Evolutionary conservation across 2,329 filamentous ascomycete genomes (phyloP), one percentile per base, ranked within the genome.

Genomic region (Microcera coccophila): DNA sequence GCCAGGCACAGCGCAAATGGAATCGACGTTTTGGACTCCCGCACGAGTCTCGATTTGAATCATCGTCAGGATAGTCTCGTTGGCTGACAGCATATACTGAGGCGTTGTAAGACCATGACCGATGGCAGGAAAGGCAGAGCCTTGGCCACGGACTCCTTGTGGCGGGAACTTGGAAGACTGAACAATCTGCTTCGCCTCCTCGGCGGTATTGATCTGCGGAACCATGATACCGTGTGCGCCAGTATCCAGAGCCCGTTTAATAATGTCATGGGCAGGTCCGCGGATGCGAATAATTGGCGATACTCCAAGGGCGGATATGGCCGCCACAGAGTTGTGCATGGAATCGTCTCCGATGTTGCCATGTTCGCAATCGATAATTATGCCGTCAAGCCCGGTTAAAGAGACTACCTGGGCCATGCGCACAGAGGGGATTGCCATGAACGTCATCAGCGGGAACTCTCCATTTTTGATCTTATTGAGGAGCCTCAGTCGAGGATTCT

Each of bases 321-420:
- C 72, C n/a, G 67, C 64, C 7, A 71, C 67, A 2, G 66, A 64
- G 54, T 72, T 70, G 55, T 73, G 63, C 70, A 71, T 72, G 11
- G 63, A 55, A 36, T 64, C 62, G 49, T 72, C 59, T 17, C 63
- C 60, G 44, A 72, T 66, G 49, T 63, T 65, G 12, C 70, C 70
- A 49, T 73, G 70, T 47, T 69, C 70, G 38, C 69, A 69, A 45
- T 72, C 72, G 38, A 73, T 63, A 37, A 74, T 70, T 35, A 76
- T 66, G 39, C 69, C 71, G 42, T 75, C 72, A 9, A 76, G 55
- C 7, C 71, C 72, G 2, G 73, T 74, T 34, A 69, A 56, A 8
- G 73, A 66, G 9, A 76, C 67, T 12, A 76, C 68, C 44, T 76
- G 73, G 24, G 73, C 73, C 45, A 62, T 58, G 31, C 73, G 68